Evolutionary conservation across 225 moss, liverwort and hornwort genomes (phyloP).

Genomic region (Sphagnum tenellum): DNA sequence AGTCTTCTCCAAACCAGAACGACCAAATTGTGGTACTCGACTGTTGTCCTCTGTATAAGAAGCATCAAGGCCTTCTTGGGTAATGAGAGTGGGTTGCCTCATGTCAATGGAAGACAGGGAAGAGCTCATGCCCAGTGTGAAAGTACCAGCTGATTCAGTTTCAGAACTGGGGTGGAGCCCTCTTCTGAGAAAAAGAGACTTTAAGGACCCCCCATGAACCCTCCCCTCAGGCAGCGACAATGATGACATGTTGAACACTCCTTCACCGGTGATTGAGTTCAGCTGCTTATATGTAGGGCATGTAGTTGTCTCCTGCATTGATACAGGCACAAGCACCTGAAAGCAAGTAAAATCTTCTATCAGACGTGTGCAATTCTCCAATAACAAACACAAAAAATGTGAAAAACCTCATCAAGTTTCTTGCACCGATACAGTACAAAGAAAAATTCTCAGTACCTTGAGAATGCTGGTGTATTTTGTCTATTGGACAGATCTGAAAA

Average conservation of each 20-base stretch:
- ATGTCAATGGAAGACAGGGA: too few species aligned
- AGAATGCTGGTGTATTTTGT: too few species aligned
- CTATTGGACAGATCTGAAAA: too few species aligned
- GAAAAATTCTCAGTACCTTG: too few species aligned
- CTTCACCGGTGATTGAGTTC: constrained; percentile 60
- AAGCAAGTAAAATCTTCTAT: not conserved
- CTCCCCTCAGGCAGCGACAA: constrained; percentile 61
- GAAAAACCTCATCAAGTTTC: not conserved
- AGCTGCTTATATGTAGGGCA: constrained; percentile 43
- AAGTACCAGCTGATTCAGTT: too few species aligned
- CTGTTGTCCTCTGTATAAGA: constrained; percentile 17
- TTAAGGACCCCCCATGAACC: constrained; percentile 57
- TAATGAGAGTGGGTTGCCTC: not conserved
- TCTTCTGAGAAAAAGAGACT: constrained; percentile 9
- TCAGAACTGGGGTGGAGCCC: too few species aligned
- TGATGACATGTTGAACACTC: constrained; percentile 36
- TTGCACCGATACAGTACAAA: too few species aligned
- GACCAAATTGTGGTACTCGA: constrained; percentile 3
- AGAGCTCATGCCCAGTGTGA: too few species aligned
- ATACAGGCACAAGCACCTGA: constrained; percentile 82
- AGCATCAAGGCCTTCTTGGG: constrained; percentile 1
- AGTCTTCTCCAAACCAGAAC: constrained; percentile 29
- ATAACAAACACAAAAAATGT: not conserved
- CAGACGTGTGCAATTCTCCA: too few species aligned
- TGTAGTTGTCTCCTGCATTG: constrained; percentile 55